Evolutionary conservation across 2,329 filamentous ascomycete genomes (phyloP), one percentile per base, ranked within the genome.

Genomic region (Alternaria consortialis): DNA sequence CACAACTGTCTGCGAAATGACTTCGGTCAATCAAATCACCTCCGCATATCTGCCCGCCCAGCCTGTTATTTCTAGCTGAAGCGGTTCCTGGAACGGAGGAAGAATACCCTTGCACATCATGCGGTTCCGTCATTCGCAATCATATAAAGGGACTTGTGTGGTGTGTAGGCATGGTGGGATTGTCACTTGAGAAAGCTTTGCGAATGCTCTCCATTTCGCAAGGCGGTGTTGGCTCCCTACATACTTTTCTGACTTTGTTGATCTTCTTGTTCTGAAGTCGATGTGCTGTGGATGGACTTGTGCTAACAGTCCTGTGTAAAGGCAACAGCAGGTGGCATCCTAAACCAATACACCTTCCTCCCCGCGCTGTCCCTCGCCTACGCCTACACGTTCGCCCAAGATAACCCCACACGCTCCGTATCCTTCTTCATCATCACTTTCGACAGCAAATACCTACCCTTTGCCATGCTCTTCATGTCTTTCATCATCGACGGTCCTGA

Each of bases 371-470:
- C 91, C 53, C 83, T 97, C 62, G 92, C 93, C 40, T 86, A 97
- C 74, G 84, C 87, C 51, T 97, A 97, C 77, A 97, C 93, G 6
- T 91, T 88, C 66, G 89, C 90, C 1, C 93, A 97, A 78, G 94
- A 97, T 72, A 91, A 94, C 76, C 88, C 91, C 34, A 92, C 91
- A 52, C 84, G 84, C 70, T 90, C 90, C 76, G 87, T 91, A 6
- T 90, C 85, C 56, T 94, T 96, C 77, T 92, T 93, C 81, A 87
- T 98, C 74, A 80, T 97, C 69, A 91, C 87, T 39, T 91, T 98
- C 61, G 93, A 92, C 7, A 88, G 93, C 13, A 92, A 94, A 76
- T 87, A 89, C 73, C 84, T 95, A 31, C 95, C 95, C 3, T 91
- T 89, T 75, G 90, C 90, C 65, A 91, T 97, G 85, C 86, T 98